These are phyloP conservation scores for Grosmannia clavigera DNA, from an alignment of 2,329 filamentous ascomycete genomes.

Conservation along the genomic window DNA sequence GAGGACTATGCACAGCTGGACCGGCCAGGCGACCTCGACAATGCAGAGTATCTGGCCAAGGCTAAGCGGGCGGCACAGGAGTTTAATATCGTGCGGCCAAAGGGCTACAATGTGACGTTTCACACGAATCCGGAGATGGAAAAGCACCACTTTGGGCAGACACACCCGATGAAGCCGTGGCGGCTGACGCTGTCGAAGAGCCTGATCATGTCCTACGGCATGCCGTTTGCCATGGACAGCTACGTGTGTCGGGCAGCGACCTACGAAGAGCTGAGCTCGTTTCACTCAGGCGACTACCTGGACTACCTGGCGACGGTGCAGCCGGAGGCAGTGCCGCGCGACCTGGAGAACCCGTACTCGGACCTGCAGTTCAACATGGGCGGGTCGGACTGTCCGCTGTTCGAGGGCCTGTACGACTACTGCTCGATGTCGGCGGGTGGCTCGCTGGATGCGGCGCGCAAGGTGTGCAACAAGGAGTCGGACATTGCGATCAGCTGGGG, in stretches of 20 bases:
- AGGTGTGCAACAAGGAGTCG: constrained; percentile 73
- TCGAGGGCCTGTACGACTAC: constrained; percentile 91
- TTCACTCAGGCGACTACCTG: constrained; percentile 82
- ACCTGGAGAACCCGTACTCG: constrained; percentile 51
- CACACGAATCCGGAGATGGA: constrained; percentile 94
- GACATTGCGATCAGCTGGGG: constrained; percentile 98
- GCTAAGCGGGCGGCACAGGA: constrained; percentile 43
- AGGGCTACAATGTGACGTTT: constrained; percentile 85
- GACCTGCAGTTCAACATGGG: constrained; percentile 71
- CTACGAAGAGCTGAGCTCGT: constrained; percentile 74
- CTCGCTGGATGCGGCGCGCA: constrained; percentile 80
- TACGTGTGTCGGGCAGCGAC: constrained; percentile 76
- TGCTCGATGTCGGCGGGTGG: constrained; percentile 87
- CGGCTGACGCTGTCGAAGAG: constrained; percentile 90
- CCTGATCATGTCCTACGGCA: constrained; percentile 85
- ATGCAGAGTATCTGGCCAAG: constrained; percentile 44
- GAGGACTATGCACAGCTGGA: constrained; percentile 41
- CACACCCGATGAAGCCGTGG: constrained; percentile 99
- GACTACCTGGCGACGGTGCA: constrained; percentile 70
- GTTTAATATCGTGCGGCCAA: constrained; percentile 64
- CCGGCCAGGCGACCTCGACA: constrained; percentile 38
- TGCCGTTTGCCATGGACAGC: constrained; percentile 94
- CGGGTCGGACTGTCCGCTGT: constrained; percentile 89
- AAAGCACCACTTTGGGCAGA: constrained; percentile 91
- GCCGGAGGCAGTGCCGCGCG: constrained; percentile 49